These are phyloP conservation scores for Tinospora cordifolia DNA, from an alignment of 164 flowering plant species.

Conservation along the genomic window DNA sequence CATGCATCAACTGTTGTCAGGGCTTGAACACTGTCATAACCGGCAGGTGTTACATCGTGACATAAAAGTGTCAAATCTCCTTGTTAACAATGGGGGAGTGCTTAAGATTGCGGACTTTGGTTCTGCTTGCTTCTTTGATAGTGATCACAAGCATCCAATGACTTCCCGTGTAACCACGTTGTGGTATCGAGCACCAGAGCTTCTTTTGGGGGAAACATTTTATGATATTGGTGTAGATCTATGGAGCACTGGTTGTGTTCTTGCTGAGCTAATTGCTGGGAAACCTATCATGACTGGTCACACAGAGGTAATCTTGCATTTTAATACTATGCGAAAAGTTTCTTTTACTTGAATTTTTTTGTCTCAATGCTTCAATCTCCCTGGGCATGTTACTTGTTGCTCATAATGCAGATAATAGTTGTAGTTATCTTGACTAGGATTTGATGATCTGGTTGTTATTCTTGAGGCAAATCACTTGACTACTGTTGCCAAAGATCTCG, in stretches of 20 bases:
- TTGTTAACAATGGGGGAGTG: conserved; percentile 71
- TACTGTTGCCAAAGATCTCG: too few relatives aligned
- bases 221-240: conserved; percentile 87
- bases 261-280: conserved; percentile 86
- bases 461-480: too few relatives aligned
- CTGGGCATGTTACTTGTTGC: too few relatives aligned
- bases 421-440: too few relatives aligned
- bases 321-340: not conserved
- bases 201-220: conserved; percentile 78
- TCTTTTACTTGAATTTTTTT: not conserved
- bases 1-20: conserved; percentile 75
- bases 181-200: conserved; percentile 98
- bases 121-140: conserved; percentile 69
- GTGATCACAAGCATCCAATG: conserved; percentile 57
- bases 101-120: conserved; percentile 96
- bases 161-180: conserved; percentile 91
- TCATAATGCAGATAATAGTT: too few relatives aligned
- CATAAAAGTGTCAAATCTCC: conserved; percentile 86
- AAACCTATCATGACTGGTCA: conserved; percentile 90
- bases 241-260: conserved; percentile 98
- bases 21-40: conserved; percentile 90
- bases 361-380: too few relatives aligned
- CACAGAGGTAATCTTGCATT: conserved; percentile 59
- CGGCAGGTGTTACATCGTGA: conserved; percentile 82
- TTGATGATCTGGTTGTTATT: too few relatives aligned